Evolutionary conservation across 148 eudicot species (phyloP), one percentile per base, ranked within the genome.

Genomic region (Rhododendron williamsianum): DNA sequence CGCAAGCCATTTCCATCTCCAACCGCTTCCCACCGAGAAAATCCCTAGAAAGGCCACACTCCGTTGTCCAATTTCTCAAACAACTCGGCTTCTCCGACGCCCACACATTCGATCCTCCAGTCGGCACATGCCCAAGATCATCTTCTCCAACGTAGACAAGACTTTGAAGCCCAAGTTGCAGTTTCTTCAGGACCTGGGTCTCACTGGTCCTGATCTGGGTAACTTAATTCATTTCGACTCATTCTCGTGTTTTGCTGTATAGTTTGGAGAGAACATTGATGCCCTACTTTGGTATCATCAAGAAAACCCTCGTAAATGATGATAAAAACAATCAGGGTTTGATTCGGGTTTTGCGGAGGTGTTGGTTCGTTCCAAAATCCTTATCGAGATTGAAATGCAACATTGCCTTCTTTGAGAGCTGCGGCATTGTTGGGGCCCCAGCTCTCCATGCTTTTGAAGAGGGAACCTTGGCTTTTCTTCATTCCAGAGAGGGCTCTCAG

Each of bases 231-330:
- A 41, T 41, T 41, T 41, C 45, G 1, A 33, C 35, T 0, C 35
- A 33, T 1, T 33, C 35, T 33, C 35, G 1, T 1, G 35, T 33
- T 33, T 33, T 33, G 35, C 35, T 33, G 1, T 1, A 33, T 41
- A 41, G 85, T 49, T 48, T 83, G 25, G 85, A 83, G 30, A 83
- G 49, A 9, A 72, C 8, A 49, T 72, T 83, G 85, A 69, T 83
- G 5, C 85, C 85, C 16, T 41, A 36, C 6, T 4, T 45, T 30
- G 27, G 33, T 15, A 23, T 18, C 1, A 27, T 83, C 41, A 84
- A 81, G 63, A 41, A 43, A 41, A 23, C 51, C 35, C 51, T 89
- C 4, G 1, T 30, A 16, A 15, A 35, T 27, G 30, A 30, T 30
- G 78, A 88, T 30, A 3, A 81, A n/a, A 56, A 74, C 63, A 65